Percentiles rank a stretch among this genome's conserved stretches.
Evolutionary conservation across 306 rosid species (phyloP).

Genomic region (Boehmeria nivea): DNA sequence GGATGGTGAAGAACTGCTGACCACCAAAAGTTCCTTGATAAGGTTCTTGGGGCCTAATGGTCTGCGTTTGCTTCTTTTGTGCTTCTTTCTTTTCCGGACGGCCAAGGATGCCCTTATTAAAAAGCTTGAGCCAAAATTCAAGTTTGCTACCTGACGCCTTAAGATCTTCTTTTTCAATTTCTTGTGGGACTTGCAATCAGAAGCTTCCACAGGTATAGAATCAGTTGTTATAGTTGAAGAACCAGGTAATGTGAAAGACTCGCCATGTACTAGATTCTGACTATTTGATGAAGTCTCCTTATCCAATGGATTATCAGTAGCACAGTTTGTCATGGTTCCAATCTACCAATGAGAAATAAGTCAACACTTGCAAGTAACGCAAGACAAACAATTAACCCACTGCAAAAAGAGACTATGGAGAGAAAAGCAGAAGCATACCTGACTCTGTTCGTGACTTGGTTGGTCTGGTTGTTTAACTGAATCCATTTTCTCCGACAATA

Average conservation of each 20-base stretch:
- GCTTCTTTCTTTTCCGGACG: slow-evolving; percentile 44
- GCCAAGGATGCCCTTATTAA: slow-evolving; percentile 36
- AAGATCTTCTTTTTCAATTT: slow-evolving; percentile 45
- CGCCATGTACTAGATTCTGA: slow-evolving; percentile 22
- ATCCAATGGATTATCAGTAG: slow-evolving; percentile 24
- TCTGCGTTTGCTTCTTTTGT: slow-evolving; percentile 38
- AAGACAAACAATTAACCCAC: slow-evolving; percentile 1
- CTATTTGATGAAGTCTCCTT: slow-evolving; percentile 18
- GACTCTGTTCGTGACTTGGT: slow-evolving; percentile 19
- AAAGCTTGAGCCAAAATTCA: slow-evolving; percentile 40
- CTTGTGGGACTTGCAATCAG: slow-evolving; percentile 29
- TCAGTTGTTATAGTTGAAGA: slow-evolving; percentile 14
- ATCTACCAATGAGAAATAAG: slow-evolving; percentile 32
- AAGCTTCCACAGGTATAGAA: slow-evolving; percentile 21
- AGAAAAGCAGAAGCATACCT: slow-evolving; percentile 25
- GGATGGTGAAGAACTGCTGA: slow-evolving; percentile 26
- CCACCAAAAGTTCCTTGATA: slow-evolving; percentile 21
- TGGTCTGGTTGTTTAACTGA: slow-evolving; percentile 21
- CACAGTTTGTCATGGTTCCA: slow-evolving; percentile 17
- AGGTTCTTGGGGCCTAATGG: slow-evolving; percentile 19
- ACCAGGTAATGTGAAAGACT: slow-evolving; percentile 24
- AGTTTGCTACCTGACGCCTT: slow-evolving; percentile 33
- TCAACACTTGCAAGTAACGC: not conserved
- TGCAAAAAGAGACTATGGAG: not conserved
- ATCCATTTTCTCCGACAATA: slow-evolving; percentile 18